Conservation (phyloP, 768 basidiomycete genomes). For the Hygrocybe punicea region DNA sequence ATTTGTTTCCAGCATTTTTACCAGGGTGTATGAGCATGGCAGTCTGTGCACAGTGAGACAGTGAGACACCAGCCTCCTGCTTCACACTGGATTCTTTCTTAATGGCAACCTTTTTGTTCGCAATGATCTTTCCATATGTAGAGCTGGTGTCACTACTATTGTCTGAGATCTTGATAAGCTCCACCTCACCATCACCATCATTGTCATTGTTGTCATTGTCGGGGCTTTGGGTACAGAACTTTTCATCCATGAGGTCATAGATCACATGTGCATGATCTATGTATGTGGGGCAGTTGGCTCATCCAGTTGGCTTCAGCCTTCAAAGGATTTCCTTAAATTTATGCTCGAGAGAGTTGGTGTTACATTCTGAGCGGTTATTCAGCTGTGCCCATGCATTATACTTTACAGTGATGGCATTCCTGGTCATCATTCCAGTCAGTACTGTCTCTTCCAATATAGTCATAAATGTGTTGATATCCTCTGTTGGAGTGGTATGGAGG, state of each 20-base stretch:
- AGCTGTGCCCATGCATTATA: too few species aligned
- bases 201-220: not conserved
- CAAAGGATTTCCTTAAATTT: constrained; percentile 24
- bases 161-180: not conserved
- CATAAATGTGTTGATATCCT: constrained; percentile 16
- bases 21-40: not conserved
- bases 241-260: constrained; percentile 17
- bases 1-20: constrained; percentile 1
- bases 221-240: not conserved
- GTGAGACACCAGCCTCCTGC: not conserved
- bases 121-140: too few species aligned
- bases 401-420: too few species aligned
- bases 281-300: constrained; percentile 16
- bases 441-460: constrained; percentile 11
- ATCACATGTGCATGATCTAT: constrained; percentile 21
- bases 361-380: constrained; percentile 8
- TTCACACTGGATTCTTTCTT: not conserved
- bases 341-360: constrained; percentile 17
- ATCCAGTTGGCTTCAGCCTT: constrained; percentile 27
- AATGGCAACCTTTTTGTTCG: too few species aligned
- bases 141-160: not conserved
- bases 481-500: too few species aligned
- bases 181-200: not conserved
- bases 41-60: not conserved
- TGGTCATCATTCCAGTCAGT: constrained; percentile 17